Evolutionary conservation across 129 eudicot species (phyloP).

Genomic region (Solidago caesia): DNA sequence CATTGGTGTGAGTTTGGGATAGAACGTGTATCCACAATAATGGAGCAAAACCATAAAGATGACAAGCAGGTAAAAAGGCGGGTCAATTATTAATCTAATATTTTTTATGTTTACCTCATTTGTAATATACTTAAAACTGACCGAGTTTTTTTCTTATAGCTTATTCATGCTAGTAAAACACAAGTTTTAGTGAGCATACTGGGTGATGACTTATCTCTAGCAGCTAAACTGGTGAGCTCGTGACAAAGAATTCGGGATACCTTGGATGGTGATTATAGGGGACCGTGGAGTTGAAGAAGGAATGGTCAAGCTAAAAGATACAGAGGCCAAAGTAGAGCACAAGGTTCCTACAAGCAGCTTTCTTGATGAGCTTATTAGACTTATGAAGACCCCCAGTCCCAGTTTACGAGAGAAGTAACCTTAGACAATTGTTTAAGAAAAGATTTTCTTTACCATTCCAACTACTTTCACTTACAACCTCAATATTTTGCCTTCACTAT

Average conservation of each 20-base stretch:
- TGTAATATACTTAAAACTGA: background rate
- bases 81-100: background rate
- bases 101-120: background rate
- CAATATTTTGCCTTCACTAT: background rate
- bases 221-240: constrained; percentile 60
- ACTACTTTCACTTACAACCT: background rate
- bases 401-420: background rate
- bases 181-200: constrained; percentile 69
- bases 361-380: constrained; percentile 56
- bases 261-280: constrained; percentile 79
- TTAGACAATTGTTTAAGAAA: background rate
- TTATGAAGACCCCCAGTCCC: constrained; percentile 22
- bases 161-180: constrained; percentile 67
- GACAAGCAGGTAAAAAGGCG: constrained; percentile 54
- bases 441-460: background rate
- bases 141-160: constrained; percentile 32
- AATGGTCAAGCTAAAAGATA: constrained; percentile 53
- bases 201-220: constrained; percentile 60
- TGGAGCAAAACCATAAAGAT: constrained; percentile 81
- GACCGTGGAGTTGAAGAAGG: constrained; percentile 55
- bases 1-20: constrained; percentile 91
- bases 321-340: constrained; percentile 44
- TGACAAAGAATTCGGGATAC: constrained; percentile 57
- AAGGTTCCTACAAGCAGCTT: constrained; percentile 42
- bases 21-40: constrained; percentile 81